phyloP scores from a whole-genome alignment of 2,329 filamentous ascomycete species.

The Aplosporella prunicola region DNA sequence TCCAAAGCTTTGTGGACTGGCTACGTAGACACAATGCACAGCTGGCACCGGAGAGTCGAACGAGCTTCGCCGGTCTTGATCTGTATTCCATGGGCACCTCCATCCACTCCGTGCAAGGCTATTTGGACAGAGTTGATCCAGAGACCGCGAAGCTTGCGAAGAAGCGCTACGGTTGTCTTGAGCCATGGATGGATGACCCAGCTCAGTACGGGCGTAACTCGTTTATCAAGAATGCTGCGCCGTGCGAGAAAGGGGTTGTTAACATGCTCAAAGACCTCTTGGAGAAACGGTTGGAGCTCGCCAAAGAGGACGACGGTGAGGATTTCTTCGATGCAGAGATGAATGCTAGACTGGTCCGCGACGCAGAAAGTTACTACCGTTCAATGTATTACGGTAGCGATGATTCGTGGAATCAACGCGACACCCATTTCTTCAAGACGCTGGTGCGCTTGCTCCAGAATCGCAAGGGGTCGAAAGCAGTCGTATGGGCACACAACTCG shows the following conservation, averaged over 20 bases:
- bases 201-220: conserved; percentile 38
- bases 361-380: conserved; percentile 44
- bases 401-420: conserved; percentile 43
- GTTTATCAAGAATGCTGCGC: conserved; percentile 27
- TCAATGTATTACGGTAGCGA: conserved; percentile 43
- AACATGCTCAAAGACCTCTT: conserved; percentile 38
- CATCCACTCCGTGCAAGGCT: conserved; percentile 39
- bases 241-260: conserved; percentile 39
- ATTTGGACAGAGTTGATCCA: conserved; percentile 39
- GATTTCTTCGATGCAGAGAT: conserved; percentile 42
- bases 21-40: conserved; percentile 32
- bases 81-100: conserved; percentile 41
- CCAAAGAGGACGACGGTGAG: conserved; percentile 30
- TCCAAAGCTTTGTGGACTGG: conserved; percentile 44
- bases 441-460: too few relatives aligned
- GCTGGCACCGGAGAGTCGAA: conserved; percentile 22
- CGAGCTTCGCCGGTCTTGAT: conserved; percentile 44
- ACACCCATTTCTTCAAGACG: too few relatives aligned
- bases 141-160: conserved; percentile 35
- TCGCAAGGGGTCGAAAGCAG: too few relatives aligned
- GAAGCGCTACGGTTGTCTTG: conserved; percentile 37
- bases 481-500: too few relatives aligned
- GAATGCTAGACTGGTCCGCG: conserved; percentile 41
- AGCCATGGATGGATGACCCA: conserved; percentile 42
- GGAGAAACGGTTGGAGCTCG: conserved; percentile 33